Base-by-base conservation (phyloP, 768 basidiomycete genomes). In the Lyophyllum atratum region DNA sequence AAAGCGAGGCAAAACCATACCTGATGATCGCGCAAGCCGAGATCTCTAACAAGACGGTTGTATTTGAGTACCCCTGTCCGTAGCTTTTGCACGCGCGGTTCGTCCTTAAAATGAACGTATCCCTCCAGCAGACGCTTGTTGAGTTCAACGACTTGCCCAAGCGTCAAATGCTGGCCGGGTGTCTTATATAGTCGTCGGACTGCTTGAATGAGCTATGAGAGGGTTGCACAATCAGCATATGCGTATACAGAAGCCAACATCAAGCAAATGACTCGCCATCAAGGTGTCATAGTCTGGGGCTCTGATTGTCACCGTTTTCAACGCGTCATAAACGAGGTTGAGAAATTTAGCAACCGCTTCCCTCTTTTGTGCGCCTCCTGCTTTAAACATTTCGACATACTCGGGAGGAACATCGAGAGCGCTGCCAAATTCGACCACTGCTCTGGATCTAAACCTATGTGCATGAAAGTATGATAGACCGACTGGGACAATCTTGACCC, bases 251-350 rank as follows among this genome's bases (percentile, higher is more conserved):
- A 33, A 44, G 14, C 37, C n/a, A 46, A 47, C 34, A 31, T 59
- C 7, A 22, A 25, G 45, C 52, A 37, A 54, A 47, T 19, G 34
- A 69, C 84, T 54, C 63, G 92, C 97, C 94, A 98, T 97, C 49
- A 99, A 80, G 1, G 96, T 98, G 63, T 99, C 97, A 70, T 93
- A 98, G 70, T 99, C 97, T 2, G 96, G 95, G 17, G 95, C 93
- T 55, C 95, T 81, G 53, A 98, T 84, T 0, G 97, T 99, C 39
- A 99, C 97, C 0, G 95, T 95, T 76, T 98, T 95, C 63, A 99
- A 76, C 22, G 84, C 90, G 65, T 98, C 92, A 65, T 96, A 97
- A 51, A 97, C 88, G 54, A 97, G 75, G 62, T 98, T 90, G 60
- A 99, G 77, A 62, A 98, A 85, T 66, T 90, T 90, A 17, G 86